These are phyloP conservation scores for Blastocystis sp. DNA, from an alignment of 352 stramenopile genomes.

Conservation along the genomic window DNA sequence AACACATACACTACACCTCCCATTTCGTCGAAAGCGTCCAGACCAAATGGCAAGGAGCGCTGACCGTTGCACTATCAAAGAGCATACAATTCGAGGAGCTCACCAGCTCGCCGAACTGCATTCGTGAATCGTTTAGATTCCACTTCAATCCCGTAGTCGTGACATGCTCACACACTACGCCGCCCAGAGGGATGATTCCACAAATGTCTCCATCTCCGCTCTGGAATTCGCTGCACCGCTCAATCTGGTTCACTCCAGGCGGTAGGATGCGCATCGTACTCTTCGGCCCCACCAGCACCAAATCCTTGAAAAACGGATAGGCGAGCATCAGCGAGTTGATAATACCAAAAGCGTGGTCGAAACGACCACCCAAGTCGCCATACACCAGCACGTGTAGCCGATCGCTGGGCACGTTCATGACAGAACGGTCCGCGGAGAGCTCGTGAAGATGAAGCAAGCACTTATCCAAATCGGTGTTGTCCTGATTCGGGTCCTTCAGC, in stretches of 20 bases:
- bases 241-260: constrained; percentile 16
- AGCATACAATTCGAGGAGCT: constrained; percentile 67
- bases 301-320: constrained; percentile 42
- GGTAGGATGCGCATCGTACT: constrained; percentile 26
- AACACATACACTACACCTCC: constrained; percentile 22
- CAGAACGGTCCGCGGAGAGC: neutral
- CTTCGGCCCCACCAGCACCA: constrained; percentile 41
- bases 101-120: constrained; percentile 63
- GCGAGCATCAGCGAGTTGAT: constrained; percentile 59
- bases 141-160: constrained; percentile 68
- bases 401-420: neutral
- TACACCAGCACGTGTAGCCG: constrained; percentile 53
- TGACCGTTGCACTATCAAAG: constrained; percentile 28
- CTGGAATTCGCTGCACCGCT: neutral
- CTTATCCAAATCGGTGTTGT: constrained; percentile 69
- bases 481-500: constrained; percentile 66
- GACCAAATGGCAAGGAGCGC: constrained; percentile 14
- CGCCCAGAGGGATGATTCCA: constrained; percentile 58
- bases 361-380: constrained; percentile 67
- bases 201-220: constrained; percentile 41
- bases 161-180: constrained; percentile 21
- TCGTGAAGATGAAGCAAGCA: constrained; percentile 64
- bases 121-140: constrained; percentile 64
- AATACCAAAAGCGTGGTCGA: constrained; percentile 68
- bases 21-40: constrained; percentile 30